Conservation (phyloP, 1,284 basidiomycete species). For the Exobasidium rhododendri region DNA sequence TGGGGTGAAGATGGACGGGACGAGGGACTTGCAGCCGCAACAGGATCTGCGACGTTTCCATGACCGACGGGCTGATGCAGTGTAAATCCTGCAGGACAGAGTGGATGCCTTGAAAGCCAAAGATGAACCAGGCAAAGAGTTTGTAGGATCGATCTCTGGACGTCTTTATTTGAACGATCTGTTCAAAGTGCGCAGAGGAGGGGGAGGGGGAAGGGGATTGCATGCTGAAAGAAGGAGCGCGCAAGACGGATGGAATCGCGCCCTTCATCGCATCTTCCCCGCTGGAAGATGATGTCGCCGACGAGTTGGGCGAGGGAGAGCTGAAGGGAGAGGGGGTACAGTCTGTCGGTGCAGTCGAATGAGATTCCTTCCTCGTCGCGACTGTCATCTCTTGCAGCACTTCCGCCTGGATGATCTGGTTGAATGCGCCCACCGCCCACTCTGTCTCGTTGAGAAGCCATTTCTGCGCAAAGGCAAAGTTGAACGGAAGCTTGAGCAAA, state of each 20-base stretch:
- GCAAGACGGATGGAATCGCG: too few species aligned
- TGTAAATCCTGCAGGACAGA: not conserved
- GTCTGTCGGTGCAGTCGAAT: too few species aligned
- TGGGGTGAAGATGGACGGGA: too few species aligned
- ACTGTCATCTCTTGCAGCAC: not conserved
- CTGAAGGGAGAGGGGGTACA: too few species aligned
- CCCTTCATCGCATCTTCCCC: too few species aligned
- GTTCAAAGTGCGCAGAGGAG: too few species aligned
- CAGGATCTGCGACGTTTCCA: not conserved
- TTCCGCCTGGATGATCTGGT: not conserved
- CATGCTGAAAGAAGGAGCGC: too few species aligned
- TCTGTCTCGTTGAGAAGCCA: slow-evolving; percentile 2
- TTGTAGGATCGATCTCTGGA: not conserved
- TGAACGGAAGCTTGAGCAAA: not conserved
- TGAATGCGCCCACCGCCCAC: not conserved
- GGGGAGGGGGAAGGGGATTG: too few species aligned
- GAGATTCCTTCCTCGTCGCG: too few species aligned
- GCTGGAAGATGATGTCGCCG: too few species aligned
- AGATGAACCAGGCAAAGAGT: slow-evolving; percentile 2
- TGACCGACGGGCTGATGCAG: not conserved
- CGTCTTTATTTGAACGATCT: not conserved
- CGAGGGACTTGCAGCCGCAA: slow-evolving; percentile 1
- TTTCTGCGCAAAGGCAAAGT: not conserved
- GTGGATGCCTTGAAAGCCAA: slow-evolving; percentile 4
- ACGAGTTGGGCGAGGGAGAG: too few species aligned